phyloP scores from a whole-genome alignment of 2,329 filamentous ascomycete species.

The Hymenoscyphus fraxineus region DNA sequence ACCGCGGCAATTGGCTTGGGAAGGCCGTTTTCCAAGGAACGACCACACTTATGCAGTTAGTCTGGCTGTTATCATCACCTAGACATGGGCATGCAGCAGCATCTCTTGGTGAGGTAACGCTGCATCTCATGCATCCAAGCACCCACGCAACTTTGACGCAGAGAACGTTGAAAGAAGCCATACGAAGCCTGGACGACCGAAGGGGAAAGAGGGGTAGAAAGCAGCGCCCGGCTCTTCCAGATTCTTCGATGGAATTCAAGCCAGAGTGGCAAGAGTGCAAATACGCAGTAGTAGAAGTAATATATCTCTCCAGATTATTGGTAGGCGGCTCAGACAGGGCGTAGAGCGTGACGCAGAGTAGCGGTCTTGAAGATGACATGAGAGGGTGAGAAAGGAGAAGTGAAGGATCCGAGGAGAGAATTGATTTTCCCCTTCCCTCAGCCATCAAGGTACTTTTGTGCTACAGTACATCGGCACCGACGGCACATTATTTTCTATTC shows the following conservation, averaged over 20 bases:
- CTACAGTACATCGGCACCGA: neutral
- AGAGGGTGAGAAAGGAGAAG: neutral
- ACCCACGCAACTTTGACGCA: constrained; percentile 1
- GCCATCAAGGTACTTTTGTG: neutral
- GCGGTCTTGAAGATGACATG: neutral
- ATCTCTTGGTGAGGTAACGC: neutral
- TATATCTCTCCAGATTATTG: neutral
- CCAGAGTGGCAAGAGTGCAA: neutral
- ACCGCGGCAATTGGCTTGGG: neutral
- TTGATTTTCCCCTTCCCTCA: neutral
- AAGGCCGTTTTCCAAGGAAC: constrained; percentile 1
- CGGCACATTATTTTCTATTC: neutral
- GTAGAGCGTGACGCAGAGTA: neutral
- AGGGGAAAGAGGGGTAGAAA: constrained; percentile 2
- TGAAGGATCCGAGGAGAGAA: neutral
- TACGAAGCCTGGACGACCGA: neutral
- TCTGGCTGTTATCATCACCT: neutral
- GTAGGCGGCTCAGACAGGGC: neutral
- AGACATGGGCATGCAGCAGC: neutral
- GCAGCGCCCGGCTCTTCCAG: neutral
- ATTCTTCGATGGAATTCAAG: neutral
- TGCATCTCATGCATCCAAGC: constrained; percentile 2
- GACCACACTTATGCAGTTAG: neutral
- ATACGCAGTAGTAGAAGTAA: too few relatives aligned
- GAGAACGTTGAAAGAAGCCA: neutral